Percentiles rank a stretch among this genome's conserved stretches.
Conservation (phyloP, 2,329 filamentous ascomycete species). For the Corniculantispora saksenae region DNA sequence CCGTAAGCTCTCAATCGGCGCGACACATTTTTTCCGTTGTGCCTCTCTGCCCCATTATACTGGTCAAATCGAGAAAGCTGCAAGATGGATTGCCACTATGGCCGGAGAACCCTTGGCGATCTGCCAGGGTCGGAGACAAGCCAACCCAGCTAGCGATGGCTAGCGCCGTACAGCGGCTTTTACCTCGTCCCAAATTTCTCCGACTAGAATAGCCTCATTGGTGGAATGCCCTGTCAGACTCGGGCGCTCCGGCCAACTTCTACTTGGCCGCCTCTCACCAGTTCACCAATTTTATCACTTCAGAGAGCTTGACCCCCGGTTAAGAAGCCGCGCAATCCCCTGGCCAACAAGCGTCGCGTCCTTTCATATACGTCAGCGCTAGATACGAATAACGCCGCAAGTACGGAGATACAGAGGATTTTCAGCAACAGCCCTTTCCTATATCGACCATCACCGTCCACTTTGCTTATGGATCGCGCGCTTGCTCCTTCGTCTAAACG, state of each 20-base stretch:
- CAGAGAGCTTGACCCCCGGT: not conserved
- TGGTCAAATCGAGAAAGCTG: not conserved
- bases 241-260: not conserved
- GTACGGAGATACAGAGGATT: too few species aligned
- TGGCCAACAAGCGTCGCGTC: too few species aligned
- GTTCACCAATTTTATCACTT: not conserved
- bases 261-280: not conserved
- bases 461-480: too few species aligned
- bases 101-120: not conserved
- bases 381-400: too few species aligned
- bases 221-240: not conserved
- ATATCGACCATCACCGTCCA: too few species aligned
- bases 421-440: too few species aligned
- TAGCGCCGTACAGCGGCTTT: not conserved
- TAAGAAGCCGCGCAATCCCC: too few species aligned
- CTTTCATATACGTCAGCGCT: too few species aligned
- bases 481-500: too few species aligned
- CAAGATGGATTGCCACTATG: not conserved
- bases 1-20: not conserved
- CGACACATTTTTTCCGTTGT: not conserved
- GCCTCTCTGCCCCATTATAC: not conserved
- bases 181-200: not conserved
- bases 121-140: not conserved
- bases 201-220: not conserved
- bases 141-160: not conserved